A percentile compares a stretch with the other conserved stretches of the same genome.
phyloP scores from a whole-genome alignment of 2,329 filamentous ascomycete genomes.

The Phialophora expanda region DNA sequence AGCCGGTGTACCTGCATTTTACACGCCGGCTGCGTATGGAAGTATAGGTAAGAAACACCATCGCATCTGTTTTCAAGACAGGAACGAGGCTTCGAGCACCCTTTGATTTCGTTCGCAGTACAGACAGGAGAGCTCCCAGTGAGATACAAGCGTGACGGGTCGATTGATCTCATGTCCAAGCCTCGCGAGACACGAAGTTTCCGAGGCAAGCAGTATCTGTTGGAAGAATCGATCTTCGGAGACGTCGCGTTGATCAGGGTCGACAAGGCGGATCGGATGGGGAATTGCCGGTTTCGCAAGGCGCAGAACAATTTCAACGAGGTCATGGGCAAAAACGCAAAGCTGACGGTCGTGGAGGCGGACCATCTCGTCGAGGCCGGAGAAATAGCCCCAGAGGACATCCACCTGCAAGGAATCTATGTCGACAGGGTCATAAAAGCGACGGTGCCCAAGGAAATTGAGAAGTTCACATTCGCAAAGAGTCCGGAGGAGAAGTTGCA shows the following conservation, averaged over 20 bases:
- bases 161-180: constrained; percentile 9
- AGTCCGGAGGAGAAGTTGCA: neutral
- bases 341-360: neutral
- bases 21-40: neutral
- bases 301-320: constrained; percentile 17
- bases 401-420: constrained; percentile 12
- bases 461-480: neutral
- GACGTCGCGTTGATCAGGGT: constrained; percentile 11
- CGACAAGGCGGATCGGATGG: constrained; percentile 13
- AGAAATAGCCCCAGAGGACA: constrained; percentile 11
- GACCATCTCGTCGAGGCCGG: constrained; percentile 3
- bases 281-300: constrained; percentile 6
- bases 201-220: constrained; percentile 10
- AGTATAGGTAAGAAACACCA: neutral
- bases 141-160: neutral
- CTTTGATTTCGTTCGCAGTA: neutral
- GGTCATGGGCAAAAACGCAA: constrained; percentile 14
- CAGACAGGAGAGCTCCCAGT: neutral
- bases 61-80: neutral
- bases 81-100: neutral
- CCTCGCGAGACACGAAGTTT: constrained; percentile 13
- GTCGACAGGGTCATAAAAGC: constrained; percentile 10
- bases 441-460: constrained; percentile 14
- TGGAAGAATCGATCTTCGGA: constrained; percentile 14
- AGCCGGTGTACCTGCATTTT: neutral